Evolutionary conservation across 352 stramenopile genomes (phyloP).

Genomic region (Phytophthora quininea): DNA sequence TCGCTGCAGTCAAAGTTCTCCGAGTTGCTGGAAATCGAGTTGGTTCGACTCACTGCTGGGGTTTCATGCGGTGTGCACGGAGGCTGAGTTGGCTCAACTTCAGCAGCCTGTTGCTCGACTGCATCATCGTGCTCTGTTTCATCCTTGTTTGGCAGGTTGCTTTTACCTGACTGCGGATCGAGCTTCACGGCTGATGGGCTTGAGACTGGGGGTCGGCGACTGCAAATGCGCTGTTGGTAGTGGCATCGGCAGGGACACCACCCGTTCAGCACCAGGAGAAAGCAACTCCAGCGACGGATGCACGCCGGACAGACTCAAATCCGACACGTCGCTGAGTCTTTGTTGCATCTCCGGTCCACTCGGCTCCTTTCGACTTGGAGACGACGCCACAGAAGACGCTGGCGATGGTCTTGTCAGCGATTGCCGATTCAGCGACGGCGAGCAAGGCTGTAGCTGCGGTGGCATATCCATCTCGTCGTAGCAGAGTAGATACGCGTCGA

Average conservation of each 20-base stretch:
- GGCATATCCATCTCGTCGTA: conserved; percentile 49
- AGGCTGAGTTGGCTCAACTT: neutral
- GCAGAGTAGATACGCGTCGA: conserved; percentile 37
- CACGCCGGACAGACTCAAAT: neutral
- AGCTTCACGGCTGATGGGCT: conserved; percentile 17
- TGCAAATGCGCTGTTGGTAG: conserved; percentile 26
- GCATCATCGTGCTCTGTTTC: neutral
- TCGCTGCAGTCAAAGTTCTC: conserved; percentile 46
- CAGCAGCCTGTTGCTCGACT: neutral
- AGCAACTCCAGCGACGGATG: conserved; percentile 27
- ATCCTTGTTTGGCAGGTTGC: neutral
- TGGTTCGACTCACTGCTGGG: conserved; percentile 6
- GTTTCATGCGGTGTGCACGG: conserved; percentile 6
- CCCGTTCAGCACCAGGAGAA: conserved; percentile 30
- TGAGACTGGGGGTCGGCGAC: conserved; percentile 24
- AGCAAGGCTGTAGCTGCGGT: conserved; percentile 30
- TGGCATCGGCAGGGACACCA: conserved; percentile 21
- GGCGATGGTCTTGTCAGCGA: conserved; percentile 15
- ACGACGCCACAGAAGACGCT: conserved; percentile 27
- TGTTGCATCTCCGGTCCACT: conserved; percentile 15
- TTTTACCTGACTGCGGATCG: conserved; percentile 15
- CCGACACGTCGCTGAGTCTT: conserved; percentile 14
- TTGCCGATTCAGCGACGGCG: conserved; percentile 23
- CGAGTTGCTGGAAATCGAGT: conserved; percentile 32
- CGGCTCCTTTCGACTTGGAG: conserved; percentile 14